These are phyloP conservation scores for Corallochytrium limacisporum DNA, from an alignment of 78 protist species.

Conservation along the genomic window DNA sequence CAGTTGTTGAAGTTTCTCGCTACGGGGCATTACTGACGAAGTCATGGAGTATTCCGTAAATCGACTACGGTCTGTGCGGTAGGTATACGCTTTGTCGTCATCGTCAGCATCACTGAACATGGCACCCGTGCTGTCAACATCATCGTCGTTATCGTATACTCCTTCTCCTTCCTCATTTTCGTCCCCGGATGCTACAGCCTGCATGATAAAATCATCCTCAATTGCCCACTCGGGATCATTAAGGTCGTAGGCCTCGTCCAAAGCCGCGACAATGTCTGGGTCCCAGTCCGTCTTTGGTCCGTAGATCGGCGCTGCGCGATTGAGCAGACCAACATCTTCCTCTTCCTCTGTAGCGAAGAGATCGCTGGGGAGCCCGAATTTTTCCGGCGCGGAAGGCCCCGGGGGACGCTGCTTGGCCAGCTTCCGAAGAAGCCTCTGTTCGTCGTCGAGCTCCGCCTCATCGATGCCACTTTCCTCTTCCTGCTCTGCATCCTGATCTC, in stretches of 20 bases:
- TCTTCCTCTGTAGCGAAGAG: not conserved
- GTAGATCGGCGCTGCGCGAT: constrained; percentile 4
- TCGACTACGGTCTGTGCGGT: not conserved
- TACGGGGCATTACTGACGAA: constrained; percentile 16
- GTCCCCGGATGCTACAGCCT: not conserved
- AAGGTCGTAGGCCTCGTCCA: not conserved
- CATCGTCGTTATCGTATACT: not conserved
- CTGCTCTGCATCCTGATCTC: not conserved
- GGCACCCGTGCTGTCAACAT: not conserved
- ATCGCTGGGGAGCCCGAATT: not conserved
- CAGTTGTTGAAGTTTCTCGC: not conserved
- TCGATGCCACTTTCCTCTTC: not conserved
- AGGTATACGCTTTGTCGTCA: not conserved
- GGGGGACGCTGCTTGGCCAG: not conserved
- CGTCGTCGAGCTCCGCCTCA: too few relatives aligned
- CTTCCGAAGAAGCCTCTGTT: too few relatives aligned
- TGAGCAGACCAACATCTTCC: not conserved
- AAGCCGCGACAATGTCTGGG: constrained; percentile 10
- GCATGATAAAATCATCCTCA: constrained; percentile 12
- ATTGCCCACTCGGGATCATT: not conserved
- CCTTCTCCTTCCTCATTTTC: not conserved
- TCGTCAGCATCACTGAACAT: not conserved
- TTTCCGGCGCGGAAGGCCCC: not conserved
- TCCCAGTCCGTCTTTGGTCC: constrained; percentile 1
- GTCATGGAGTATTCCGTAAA: constrained; percentile 27